A percentile compares a stretch with the other conserved stretches of the same genome.
phyloP scores from a whole-genome alignment of 2,329 filamentous ascomycete species.

The Aspergillus fumigatus region DNA sequence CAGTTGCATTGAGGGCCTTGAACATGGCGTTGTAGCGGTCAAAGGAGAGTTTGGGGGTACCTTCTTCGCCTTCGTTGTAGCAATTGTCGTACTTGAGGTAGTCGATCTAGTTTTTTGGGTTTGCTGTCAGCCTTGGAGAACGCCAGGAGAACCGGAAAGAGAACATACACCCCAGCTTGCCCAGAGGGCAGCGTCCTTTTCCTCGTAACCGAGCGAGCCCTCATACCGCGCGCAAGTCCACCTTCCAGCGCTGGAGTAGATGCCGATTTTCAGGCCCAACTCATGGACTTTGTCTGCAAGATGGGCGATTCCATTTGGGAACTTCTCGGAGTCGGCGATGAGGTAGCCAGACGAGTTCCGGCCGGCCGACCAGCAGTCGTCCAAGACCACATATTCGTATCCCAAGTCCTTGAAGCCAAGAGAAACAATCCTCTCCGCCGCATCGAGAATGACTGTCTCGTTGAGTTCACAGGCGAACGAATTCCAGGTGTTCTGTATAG shows the following conservation, averaged over 20 bases:
- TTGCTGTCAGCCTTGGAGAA: constrained; percentile 6
- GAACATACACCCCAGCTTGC: constrained; percentile 47
- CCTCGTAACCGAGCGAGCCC: constrained; percentile 48
- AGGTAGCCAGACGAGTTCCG: constrained; percentile 43
- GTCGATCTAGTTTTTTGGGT: constrained; percentile 21
- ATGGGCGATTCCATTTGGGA: constrained; percentile 46
- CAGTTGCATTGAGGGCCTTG: constrained; percentile 45
- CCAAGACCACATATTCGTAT: constrained; percentile 47
- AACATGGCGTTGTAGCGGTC: constrained; percentile 47
- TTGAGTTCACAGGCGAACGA: constrained; percentile 43
- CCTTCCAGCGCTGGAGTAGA: constrained; percentile 44
- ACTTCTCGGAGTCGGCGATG: constrained; percentile 38
- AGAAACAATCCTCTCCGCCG: constrained; percentile 39
- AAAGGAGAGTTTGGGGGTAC: constrained; percentile 43
- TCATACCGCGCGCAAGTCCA: constrained; percentile 32
- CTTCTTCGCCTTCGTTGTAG: constrained; percentile 50
- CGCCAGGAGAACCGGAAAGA: neutral
- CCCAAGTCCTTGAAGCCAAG: constrained; percentile 43
- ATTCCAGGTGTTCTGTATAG: constrained; percentile 33
- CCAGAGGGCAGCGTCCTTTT: constrained; percentile 49
- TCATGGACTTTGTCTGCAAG: constrained; percentile 47
- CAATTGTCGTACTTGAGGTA: constrained; percentile 57
- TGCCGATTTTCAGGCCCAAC: constrained; percentile 49
- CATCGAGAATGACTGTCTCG: constrained; percentile 41
- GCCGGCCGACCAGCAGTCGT: constrained; percentile 51